These are phyloP conservation scores for Aspergillus nidulans DNA, from an alignment of 495 filamentous ascomycete genomes.

Conservation along the genomic window DNA sequence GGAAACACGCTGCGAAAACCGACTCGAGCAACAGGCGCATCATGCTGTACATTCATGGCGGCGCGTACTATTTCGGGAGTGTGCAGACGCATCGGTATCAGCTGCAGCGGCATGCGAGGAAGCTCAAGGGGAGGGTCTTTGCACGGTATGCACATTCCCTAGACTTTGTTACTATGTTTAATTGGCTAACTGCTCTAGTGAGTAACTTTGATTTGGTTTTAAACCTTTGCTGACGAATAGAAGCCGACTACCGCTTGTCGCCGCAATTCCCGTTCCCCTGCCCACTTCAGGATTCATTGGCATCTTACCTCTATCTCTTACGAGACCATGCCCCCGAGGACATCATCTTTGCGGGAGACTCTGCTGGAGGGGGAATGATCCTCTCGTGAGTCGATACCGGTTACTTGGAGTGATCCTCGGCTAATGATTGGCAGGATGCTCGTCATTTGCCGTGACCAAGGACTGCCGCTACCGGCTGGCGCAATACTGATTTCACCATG, in stretches of 20 bases:
- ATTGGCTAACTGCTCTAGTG: slow-evolving; percentile 32
- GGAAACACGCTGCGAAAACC: slow-evolving; percentile 44
- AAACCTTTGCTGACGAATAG: slow-evolving; percentile 3
- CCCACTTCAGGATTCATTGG: slow-evolving; percentile 80
- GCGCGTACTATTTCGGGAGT: slow-evolving; percentile 82
- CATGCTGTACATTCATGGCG: slow-evolving; percentile 91
- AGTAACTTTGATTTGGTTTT: slow-evolving; percentile 13
- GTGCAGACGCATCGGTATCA: slow-evolving; percentile 95
- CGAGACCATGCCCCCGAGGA: slow-evolving; percentile 67
- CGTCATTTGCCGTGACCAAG: slow-evolving; percentile 74
- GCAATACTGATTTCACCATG: slow-evolving; percentile 89
- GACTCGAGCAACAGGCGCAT: slow-evolving; percentile 57
- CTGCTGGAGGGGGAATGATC: slow-evolving; percentile 85
- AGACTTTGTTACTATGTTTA: neutral
- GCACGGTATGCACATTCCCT: slow-evolving; percentile 48
- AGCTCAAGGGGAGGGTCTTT: slow-evolving; percentile 82
- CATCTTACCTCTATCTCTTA: slow-evolving; percentile 79
- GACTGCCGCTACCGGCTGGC: slow-evolving; percentile 77
- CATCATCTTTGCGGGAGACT: slow-evolving; percentile 83
- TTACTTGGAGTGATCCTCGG: neutral
- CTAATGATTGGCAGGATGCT: slow-evolving; percentile 53
- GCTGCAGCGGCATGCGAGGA: slow-evolving; percentile 90
- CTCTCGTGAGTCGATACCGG: slow-evolving; percentile 44
- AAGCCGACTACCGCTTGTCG: slow-evolving; percentile 75
- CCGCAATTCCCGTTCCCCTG: slow-evolving; percentile 96